Conservation (phyloP, 805 yeast species). For the Lipomyces spencermartinsiae region DNA sequence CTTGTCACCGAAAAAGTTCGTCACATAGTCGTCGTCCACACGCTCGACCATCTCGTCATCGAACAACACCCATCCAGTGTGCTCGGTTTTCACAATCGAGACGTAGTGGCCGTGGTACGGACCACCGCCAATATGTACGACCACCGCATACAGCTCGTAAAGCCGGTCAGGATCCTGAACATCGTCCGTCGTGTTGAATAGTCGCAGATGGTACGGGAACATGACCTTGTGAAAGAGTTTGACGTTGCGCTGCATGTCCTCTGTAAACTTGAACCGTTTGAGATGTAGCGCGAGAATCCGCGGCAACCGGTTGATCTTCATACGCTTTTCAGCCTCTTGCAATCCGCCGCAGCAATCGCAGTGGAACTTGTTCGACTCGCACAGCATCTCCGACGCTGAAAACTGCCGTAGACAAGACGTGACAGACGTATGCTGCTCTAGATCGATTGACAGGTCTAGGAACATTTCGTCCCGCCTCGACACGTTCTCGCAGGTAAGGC, state of each 20-base stretch:
- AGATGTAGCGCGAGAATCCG: slow-evolving; percentile 80
- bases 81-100: slow-evolving; percentile 77
- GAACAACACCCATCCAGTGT: slow-evolving; percentile 86
- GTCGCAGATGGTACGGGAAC: slow-evolving; percentile 75
- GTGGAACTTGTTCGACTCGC: slow-evolving; percentile 87
- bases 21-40: slow-evolving; percentile 81
- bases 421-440: slow-evolving; percentile 75
- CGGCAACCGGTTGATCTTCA: slow-evolving; percentile 82
- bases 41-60: slow-evolving; percentile 96
- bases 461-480: slow-evolving; percentile 86
- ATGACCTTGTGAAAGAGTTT: slow-evolving; percentile 85
- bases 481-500: slow-evolving; percentile 84
- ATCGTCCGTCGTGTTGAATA: slow-evolving; percentile 68
- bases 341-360: slow-evolving; percentile 89
- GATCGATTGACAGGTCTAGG: slow-evolving; percentile 84
- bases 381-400: slow-evolving; percentile 82
- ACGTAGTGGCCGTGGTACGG: slow-evolving; percentile 98
- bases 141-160: slow-evolving; percentile 84
- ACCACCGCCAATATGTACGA: slow-evolving; percentile 97
- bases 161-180: slow-evolving; percentile 60
- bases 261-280: slow-evolving; percentile 91
- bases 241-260: slow-evolving; percentile 77
- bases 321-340: slow-evolving; percentile 93
- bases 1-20: slow-evolving; percentile 85
- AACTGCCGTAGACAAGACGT: slow-evolving; percentile 80